These are phyloP conservation scores for Pichia inconspicua DNA, from an alignment of 1,139 yeast species.

Conservation along the genomic window DNA sequence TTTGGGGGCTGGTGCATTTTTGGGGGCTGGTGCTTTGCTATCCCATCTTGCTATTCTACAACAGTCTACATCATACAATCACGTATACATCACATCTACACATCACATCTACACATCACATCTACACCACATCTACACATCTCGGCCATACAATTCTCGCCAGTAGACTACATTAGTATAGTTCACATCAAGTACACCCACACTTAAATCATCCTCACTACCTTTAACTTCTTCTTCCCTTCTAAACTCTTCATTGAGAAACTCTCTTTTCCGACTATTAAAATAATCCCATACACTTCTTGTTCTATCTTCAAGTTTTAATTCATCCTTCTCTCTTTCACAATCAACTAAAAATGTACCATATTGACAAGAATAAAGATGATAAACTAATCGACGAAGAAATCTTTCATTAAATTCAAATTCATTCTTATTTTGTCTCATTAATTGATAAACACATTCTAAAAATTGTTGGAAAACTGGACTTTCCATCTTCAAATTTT, in stretches of 20 bases:
- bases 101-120: no score
- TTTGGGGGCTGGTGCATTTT: no score
- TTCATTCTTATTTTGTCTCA: conserved; percentile 57
- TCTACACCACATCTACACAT: no score
- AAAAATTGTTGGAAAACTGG: conserved; percentile 92
- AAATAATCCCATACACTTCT: conserved; percentile 93
- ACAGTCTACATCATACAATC: no score
- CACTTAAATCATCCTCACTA: not conserved
- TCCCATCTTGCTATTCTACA: not conserved
- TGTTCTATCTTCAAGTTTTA: conserved; percentile 41
- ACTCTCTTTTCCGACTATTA: conserved; percentile 66
- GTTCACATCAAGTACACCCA: conserved; percentile 11
- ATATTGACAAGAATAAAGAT: conserved; percentile 87
- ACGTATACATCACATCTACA: no score
- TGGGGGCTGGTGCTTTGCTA: not conserved
- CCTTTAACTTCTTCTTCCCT: not conserved
- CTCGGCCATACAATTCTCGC: conserved; percentile 59
- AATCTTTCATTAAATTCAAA: conserved; percentile 90
- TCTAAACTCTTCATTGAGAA: conserved; percentile 44
- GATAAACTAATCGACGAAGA: conserved; percentile 74
- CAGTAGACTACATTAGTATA: conserved; percentile 26
- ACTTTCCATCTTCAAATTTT: conserved; percentile 51
- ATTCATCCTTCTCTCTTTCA: conserved; percentile 51
- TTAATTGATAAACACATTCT: conserved; percentile 78
- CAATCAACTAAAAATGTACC: conserved; percentile 80